Conservation (phyloP, 371 early-diverging fungal genomes). For the Syncephalis fuscata region DNA sequence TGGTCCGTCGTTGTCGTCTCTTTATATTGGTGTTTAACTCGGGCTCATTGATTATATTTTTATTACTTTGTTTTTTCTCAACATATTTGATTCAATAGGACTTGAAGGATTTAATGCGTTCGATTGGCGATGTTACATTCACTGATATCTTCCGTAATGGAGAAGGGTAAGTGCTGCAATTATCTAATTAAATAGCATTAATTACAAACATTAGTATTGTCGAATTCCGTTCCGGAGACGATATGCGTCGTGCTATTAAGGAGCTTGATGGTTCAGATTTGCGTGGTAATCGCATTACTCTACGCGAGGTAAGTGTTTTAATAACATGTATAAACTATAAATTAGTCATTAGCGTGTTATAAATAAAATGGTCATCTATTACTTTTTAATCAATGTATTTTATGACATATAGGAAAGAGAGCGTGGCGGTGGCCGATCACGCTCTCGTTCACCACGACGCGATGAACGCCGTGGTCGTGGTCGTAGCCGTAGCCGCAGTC, state of each 20-base stretch:
- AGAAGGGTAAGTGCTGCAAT: constrained; percentile 47
- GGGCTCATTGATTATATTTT: constrained; percentile 3
- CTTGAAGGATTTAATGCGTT: constrained; percentile 90
- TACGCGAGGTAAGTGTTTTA: constrained; percentile 66
- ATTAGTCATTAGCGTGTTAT: too few species aligned
- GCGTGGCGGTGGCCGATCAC: constrained; percentile 22
- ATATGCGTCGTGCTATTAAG: constrained; percentile 72
- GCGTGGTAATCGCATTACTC: constrained; percentile 55
- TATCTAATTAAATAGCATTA: neutral
- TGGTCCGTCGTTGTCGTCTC: too few species aligned
- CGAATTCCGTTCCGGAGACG: constrained; percentile 65
- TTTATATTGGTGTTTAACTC: too few species aligned
- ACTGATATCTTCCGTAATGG: constrained; percentile 72
- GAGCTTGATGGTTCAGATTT: constrained; percentile 76
- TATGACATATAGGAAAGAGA: constrained; percentile 15
- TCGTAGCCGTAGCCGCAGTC: constrained; percentile 7
- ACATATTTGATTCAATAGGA: constrained; percentile 41
- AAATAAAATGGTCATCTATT: too few species aligned
- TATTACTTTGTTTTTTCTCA: constrained; percentile 5
- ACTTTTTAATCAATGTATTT: constrained; percentile 9
- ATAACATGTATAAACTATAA: too few species aligned
- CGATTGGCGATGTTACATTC: constrained; percentile 89
- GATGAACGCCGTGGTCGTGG: constrained; percentile 10
- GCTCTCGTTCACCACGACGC: constrained; percentile 24
- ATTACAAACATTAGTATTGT: constrained; percentile 40